These are phyloP conservation scores for Houttuynia cordata DNA, from an alignment of 164 flowering plant species.

Conservation along the genomic window DNA sequence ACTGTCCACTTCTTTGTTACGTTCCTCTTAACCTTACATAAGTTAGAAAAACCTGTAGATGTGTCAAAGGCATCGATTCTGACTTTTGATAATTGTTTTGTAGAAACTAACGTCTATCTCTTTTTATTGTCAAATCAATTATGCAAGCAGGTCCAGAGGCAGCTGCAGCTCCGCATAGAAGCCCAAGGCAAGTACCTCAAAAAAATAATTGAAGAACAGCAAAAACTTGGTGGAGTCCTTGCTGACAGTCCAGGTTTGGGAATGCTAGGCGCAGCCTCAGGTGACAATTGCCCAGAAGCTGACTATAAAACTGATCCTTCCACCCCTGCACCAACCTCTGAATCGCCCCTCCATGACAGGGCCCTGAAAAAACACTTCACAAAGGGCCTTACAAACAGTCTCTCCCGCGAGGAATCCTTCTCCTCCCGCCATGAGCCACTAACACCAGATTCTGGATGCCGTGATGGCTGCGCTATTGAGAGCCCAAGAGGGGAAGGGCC, in stretches of 20 bases:
- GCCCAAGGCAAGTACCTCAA: constrained; percentile 93
- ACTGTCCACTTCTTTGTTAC: too few species aligned
- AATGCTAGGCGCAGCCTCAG: constrained; percentile 20
- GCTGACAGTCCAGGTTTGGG: constrained; percentile 38
- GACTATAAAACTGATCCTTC: constrained; percentile 58
- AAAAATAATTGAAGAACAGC: constrained; percentile 94
- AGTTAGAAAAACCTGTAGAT: too few species aligned
- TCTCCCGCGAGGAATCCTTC: constrained; percentile 55
- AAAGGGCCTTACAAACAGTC: constrained; percentile 27
- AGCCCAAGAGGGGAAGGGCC: constrained; percentile 23
- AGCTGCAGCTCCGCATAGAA: constrained; percentile 85
- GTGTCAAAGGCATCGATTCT: too few species aligned
- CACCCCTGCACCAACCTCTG: constrained; percentile 73
- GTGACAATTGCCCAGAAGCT: constrained; percentile 34
- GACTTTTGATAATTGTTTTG: background rate
- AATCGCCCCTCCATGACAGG: constrained; percentile 46
- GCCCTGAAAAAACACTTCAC: constrained; percentile 12
- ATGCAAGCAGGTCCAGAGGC: constrained; percentile 69
- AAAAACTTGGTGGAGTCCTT: constrained; percentile 59
- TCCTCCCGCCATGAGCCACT: constrained; percentile 74
- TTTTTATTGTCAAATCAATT: background rate
- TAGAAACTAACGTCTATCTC: background rate
- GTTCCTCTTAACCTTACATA: too few species aligned
- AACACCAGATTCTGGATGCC: constrained; percentile 80
- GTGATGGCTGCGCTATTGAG: constrained; percentile 9